Evolutionary conservation across 2,329 filamentous ascomycete species (phyloP).

Genomic region (Colletotrichum musicola): DNA sequence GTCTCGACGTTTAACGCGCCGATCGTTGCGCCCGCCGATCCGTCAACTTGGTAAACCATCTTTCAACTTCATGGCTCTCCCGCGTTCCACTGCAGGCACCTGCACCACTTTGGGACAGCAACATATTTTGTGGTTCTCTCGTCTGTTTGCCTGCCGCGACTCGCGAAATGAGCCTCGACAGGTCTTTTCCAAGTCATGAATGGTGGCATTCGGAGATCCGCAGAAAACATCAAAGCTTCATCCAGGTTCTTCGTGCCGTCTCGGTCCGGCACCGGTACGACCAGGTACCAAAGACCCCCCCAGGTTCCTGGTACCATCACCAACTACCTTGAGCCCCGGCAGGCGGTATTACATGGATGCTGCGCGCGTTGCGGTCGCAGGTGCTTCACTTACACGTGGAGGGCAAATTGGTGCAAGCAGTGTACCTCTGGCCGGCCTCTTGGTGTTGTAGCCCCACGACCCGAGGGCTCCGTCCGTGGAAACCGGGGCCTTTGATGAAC

Average conservation of each 20-base stretch:
- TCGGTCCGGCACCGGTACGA: conserved; percentile 17
- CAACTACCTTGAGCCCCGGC: background rate
- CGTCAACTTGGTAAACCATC: conserved; percentile 29
- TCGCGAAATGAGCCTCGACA: background rate
- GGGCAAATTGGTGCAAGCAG: conserved; percentile 8
- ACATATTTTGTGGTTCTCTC: background rate
- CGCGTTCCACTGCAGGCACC: conserved; percentile 19
- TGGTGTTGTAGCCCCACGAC: conserved; percentile 27
- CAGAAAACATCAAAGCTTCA: conserved; percentile 12
- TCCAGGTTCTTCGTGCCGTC: conserved; percentile 13
- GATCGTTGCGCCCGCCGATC: conserved; percentile 19
- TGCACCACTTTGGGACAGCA: background rate
- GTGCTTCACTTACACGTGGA: conserved; percentile 33
- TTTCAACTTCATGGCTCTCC: conserved; percentile 26
- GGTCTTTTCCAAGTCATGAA: conserved; percentile 10
- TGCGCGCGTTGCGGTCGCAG: conserved; percentile 9
- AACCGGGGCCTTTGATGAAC: conserved; percentile 7
- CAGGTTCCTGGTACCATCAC: background rate
- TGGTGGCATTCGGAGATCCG: background rate
- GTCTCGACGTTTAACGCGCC: background rate
- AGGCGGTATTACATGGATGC: conserved; percentile 2
- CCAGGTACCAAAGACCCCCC: conserved; percentile 6
- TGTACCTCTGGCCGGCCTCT: conserved; percentile 16
- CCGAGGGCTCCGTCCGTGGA: conserved; percentile 18
- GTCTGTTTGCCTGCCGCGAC: conserved; percentile 12